A percentile compares a stretch with the other conserved stretches of the same genome.
phyloP scores from a whole-genome alignment of 2,329 filamentous ascomycete genomes.

The Colletotrichum caudatum region DNA sequence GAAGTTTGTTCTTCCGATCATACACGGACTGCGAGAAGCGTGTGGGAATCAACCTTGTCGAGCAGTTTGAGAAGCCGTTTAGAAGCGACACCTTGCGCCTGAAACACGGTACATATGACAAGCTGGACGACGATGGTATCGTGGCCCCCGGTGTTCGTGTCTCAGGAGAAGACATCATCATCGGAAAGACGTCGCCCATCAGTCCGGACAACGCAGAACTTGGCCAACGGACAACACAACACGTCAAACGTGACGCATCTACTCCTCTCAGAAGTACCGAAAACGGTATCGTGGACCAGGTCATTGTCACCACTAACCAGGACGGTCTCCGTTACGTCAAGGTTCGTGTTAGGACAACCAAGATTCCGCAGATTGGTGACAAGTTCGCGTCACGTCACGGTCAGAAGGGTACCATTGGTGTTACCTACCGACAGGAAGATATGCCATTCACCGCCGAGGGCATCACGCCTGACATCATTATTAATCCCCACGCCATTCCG shows the following conservation, averaged over 20 bases:
- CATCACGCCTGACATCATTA: constrained; percentile 93
- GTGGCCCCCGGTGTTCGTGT: constrained; percentile 94
- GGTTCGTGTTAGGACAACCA: constrained; percentile 95
- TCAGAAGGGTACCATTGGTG: constrained; percentile 99
- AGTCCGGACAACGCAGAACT: constrained; percentile 93
- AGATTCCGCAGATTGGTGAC: constrained; percentile 98
- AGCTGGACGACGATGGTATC: constrained; percentile 96
- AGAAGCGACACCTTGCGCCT: constrained; percentile 88
- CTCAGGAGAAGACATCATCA: constrained; percentile 98
- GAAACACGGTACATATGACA: constrained; percentile 96
- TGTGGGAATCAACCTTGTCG: constrained; percentile 91
- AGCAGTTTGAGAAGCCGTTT: constrained; percentile 95
- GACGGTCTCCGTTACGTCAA: constrained; percentile 97
- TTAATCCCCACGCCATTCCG: constrained; percentile 99
- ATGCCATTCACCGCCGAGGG: constrained; percentile 98
- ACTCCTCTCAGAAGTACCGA: constrained; percentile 95
- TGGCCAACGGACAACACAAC: constrained; percentile 88
- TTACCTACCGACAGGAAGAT: constrained; percentile 96
- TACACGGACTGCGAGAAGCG: constrained; percentile 98
- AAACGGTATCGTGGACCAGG: constrained; percentile 94
- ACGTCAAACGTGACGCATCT: constrained; percentile 95
- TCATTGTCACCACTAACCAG: constrained; percentile 92
- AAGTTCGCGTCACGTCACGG: constrained; percentile 99
- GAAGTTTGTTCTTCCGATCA: constrained; percentile 96
- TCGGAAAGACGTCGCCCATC: constrained; percentile 97